Evolutionary conservation across 176 grass and related monocot genomes (phyloP), one percentile per base, ranked within the genome.

Genomic region (Oryza punctata): DNA sequence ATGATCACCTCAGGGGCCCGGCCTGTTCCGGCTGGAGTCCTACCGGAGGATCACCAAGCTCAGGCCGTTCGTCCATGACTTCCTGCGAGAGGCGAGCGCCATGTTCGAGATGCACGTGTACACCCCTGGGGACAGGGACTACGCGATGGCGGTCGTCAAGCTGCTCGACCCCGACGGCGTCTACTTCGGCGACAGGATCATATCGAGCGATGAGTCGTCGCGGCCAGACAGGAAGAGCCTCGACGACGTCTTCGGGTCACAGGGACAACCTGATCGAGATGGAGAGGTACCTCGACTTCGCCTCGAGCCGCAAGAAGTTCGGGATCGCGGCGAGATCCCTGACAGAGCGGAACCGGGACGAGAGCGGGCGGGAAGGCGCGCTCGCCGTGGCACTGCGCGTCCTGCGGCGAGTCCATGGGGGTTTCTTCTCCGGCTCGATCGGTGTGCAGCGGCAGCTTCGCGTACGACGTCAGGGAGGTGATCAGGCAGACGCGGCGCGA

Each of bases 21-120:
- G 86, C 63, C 73, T 96, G 38, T 93, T 89, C 81, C 81, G 52
- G 25, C 28, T 96, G 19, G 46, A 52, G n/a, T 73, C 77, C 28
- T 25, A 74, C 23, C 66, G n/a, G 26, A 70, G 70, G 90, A 72
- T 96, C 82, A 73, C 85, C 69, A 95, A 95, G 68, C 75, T 95
- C 44, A 84, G 90, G 27, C 90, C 90, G 4, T 96, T 93, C 76
- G 88, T 77, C 40, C 52, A 67, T 10, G 77, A 77, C 4, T 93
- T 93, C 76, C 67, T 96, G 67, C 73, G 72, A 45, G 44, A 91
- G 80, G 88, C 88, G 61, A 92, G 79, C 78, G 54, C 40, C 60
- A 70, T 87, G 46, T 95, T 95, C 73, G 88, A 90, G 78, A 86
- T 95, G 85, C 86, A 88, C 69, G 50, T 88, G 32, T 95, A 92